Evolutionary conservation across 2,329 filamentous ascomycete genomes (phyloP).

Genomic region (Stachybotrys chlorohalonatus): DNA sequence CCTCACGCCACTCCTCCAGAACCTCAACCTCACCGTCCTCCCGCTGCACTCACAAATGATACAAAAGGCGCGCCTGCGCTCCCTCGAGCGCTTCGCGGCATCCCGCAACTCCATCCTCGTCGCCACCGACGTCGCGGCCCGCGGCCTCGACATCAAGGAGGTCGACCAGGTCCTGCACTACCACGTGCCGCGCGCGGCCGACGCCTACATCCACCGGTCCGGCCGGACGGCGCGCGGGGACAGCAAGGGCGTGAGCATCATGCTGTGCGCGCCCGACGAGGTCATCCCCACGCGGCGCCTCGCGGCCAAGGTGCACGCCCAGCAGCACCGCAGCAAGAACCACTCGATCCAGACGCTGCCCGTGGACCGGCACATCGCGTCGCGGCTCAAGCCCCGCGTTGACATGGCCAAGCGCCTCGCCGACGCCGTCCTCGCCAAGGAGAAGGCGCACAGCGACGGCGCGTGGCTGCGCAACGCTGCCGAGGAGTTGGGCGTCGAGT

Average conservation of each 20-base stretch:
- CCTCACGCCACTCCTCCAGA: conserved; percentile 73
- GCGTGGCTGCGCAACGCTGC: conserved; percentile 77
- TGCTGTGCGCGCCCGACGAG: conserved; percentile 88
- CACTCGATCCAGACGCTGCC: conserved; percentile 74
- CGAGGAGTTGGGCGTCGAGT: conserved; percentile 88
- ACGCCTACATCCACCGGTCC: conserved; percentile 91
- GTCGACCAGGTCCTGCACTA: conserved; percentile 92
- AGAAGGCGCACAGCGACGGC: conserved; percentile 76
- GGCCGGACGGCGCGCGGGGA: conserved; percentile 85
- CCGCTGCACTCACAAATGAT: conserved; percentile 89
- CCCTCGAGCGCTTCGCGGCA: conserved; percentile 78
- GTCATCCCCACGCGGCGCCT: conserved; percentile 75
- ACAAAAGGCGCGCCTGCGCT: conserved; percentile 90
- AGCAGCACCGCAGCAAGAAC: conserved; percentile 39
- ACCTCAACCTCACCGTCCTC: conserved; percentile 66
- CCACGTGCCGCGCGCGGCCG: conserved; percentile 83
- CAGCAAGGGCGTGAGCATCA: conserved; percentile 67
- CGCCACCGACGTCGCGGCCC: conserved; percentile 87
- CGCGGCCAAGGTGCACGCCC: conserved; percentile 77
- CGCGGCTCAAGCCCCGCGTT: conserved; percentile 67
- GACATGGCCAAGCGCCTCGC: conserved; percentile 79
- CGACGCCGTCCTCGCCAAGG: conserved; percentile 75
- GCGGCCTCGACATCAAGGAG: conserved; percentile 84
- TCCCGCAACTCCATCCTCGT: conserved; percentile 63
- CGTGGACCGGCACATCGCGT: conserved; percentile 70